Base-by-base conservation (phyloP, 169 alveolate genomes). In the Eimeria sp. region DNA sequence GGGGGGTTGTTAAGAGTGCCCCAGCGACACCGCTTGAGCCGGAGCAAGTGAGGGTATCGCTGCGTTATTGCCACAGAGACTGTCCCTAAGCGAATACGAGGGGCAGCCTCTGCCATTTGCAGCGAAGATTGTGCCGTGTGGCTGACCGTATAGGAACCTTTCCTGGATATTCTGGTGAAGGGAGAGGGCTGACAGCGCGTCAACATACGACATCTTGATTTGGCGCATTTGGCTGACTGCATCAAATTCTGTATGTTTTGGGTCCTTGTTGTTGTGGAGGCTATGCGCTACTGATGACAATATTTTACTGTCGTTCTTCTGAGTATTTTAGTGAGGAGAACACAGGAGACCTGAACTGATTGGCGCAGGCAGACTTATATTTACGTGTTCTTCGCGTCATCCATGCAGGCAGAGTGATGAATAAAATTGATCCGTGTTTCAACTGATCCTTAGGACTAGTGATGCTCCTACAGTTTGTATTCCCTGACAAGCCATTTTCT, bases 171-270 rank as follows among this genome's bases (percentile, higher is more conserved):
- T 23, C 49, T 54, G 78, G 78, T 90, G 95, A 90, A 30, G 89
- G 89, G 78, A 82, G 95, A 46, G 95, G 95, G 95, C 90, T 90
- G 89, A 77, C 90, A 60, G 87, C 87, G 95, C n/a, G 89, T 60
- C 89, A 60, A 33, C 89, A 90, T 43, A 20, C 68, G n/a, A 60
- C 2, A 13, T 9, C 68, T 60, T 60, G 6, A 60, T 60, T 9
- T 18, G 16, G 6, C n/a, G n/a, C n/a, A n/a, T n/a, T n/a, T n/a
- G n/a, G n/a, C n/a, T n/a, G n/a, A n/a, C n/a, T n/a, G n/a, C n/a
- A n/a, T n/a, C n/a, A n/a, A n/a, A n/a, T n/a, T 18, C 0, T 37
- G 9, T 23, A 37, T n/a, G n/a, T n/a, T n/a, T n/a, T n/a, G n/a
- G n/a, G n/a, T n/a, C 23, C 23, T 16, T 16, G 68, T 16, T 2